These are phyloP conservation scores for Trematosphaeria pertusa DNA, from an alignment of 2,329 filamentous ascomycete genomes.

Conservation along the genomic window DNA sequence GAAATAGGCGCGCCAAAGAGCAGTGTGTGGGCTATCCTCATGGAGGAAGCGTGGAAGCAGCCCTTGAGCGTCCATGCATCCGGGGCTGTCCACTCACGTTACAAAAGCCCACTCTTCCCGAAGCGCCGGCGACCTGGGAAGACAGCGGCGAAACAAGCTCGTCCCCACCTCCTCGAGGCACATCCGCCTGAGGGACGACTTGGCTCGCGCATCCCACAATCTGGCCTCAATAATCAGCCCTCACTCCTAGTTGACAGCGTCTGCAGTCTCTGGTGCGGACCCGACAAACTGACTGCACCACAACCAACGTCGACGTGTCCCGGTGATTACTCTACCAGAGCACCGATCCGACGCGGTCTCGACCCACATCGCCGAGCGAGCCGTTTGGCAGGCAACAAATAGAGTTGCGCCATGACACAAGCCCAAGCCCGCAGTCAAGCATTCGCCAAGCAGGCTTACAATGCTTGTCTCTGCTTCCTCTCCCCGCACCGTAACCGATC, in stretches of 20 bases:
- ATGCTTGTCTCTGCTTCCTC: constrained; percentile 27
- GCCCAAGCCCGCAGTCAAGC: constrained; percentile 27
- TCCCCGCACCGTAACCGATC: background rate
- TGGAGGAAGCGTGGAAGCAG: too few species aligned
- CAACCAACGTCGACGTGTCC: background rate
- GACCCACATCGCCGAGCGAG: constrained; percentile 9
- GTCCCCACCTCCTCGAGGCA: too few species aligned
- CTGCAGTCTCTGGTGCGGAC: too few species aligned
- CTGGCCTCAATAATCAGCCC: background rate
- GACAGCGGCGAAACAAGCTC: background rate
- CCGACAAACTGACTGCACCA: background rate
- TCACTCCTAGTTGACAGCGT: background rate
- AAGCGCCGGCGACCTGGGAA: background rate
- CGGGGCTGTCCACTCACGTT: background rate
- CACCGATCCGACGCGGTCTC: constrained; percentile 2
- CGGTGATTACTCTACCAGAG: background rate
- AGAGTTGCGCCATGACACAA: constrained; percentile 7
- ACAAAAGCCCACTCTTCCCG: background rate
- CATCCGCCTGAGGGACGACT: too few species aligned
- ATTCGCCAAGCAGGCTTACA: constrained; percentile 31
- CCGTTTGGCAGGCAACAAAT: too few species aligned
- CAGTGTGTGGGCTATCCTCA: too few species aligned
- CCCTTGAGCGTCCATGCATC: background rate
- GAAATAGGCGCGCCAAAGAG: too few species aligned
- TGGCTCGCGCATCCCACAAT: too few species aligned